phyloP scores from a whole-genome alignment of 495 filamentous ascomycete genomes.

The Hyaloscypha variabilis region DNA sequence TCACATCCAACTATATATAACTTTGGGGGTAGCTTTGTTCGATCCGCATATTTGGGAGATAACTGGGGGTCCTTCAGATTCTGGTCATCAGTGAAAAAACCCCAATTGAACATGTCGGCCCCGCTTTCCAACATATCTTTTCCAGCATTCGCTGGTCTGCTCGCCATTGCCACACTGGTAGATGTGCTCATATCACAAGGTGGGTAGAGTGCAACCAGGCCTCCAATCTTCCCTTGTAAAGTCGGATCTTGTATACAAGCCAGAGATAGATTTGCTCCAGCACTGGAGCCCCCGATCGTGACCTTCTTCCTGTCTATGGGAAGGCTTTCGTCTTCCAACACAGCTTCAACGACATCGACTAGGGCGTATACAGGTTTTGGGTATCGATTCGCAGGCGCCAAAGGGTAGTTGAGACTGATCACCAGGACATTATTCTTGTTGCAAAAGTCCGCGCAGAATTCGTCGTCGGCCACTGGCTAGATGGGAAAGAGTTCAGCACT shows the following conservation, averaged over 20 bases:
- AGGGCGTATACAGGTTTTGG: conserved; percentile 37
- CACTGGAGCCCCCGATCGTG: conserved; percentile 42
- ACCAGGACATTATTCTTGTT: conserved; percentile 38
- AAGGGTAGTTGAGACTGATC: conserved; percentile 40
- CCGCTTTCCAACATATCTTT: conserved; percentile 31
- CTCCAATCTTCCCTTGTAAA: conserved; percentile 36
- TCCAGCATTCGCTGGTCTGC: conserved; percentile 29
- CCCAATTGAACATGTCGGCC: conserved; percentile 37
- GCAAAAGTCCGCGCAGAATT: conserved; percentile 37
- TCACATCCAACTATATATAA: conserved; percentile 26
- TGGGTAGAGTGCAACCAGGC: conserved; percentile 40
- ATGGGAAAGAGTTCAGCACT: neutral
- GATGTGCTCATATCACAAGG: conserved; percentile 37
- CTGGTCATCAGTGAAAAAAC: conserved; percentile 36
- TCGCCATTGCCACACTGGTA: conserved; percentile 32
- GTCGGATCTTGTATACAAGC: conserved; percentile 34
- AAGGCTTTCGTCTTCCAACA: conserved; percentile 31
- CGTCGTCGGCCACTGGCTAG: conserved; percentile 35
- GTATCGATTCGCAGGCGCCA: conserved; percentile 37
- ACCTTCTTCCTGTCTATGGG: conserved; percentile 35
- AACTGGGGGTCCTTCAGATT: conserved; percentile 40
- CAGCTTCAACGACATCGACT: conserved; percentile 27
- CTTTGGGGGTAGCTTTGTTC: conserved; percentile 35
- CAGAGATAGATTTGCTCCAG: conserved; percentile 40
- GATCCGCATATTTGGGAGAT: conserved; percentile 36